Percentiles rank a stretch among this genome's conserved stretches.
These are phyloP conservation scores for Picea sitchensis DNA, from an alignment of 75 land plant genomes.

Conservation along the genomic window DNA sequence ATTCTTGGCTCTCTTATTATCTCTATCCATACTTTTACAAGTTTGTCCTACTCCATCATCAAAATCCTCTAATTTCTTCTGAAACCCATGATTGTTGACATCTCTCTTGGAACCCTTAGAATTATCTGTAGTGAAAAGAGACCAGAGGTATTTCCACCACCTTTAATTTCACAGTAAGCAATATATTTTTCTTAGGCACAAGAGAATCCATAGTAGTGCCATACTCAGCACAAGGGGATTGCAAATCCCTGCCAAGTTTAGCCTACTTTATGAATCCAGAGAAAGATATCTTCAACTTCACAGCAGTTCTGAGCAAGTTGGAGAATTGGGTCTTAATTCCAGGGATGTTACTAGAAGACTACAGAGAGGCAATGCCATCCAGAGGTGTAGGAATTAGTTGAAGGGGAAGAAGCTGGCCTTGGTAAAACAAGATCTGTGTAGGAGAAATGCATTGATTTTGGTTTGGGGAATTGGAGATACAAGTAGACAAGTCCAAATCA, in stretches of 20 bases:
- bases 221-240: background rate
- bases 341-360: no score
- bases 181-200: constrained; percentile 18
- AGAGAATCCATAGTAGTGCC: background rate
- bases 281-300: constrained; percentile 44
- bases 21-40: background rate
- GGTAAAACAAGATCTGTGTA: constrained; percentile 40
- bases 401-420: constrained; percentile 39
- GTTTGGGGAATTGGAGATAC: constrained; percentile 10
- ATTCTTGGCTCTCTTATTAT: constrained; percentile 31
- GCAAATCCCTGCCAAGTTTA: constrained; percentile 12
- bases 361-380: no score
- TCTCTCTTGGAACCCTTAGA: constrained; percentile 11
- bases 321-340: constrained; percentile 23
- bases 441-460: constrained; percentile 22
- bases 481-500: constrained; percentile 27
- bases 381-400: constrained; percentile 7
- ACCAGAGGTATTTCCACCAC: constrained; percentile 52
- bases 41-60: background rate
- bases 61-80: constrained; percentile 5
- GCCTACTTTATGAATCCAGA: constrained; percentile 34
- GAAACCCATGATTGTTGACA: background rate
- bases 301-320: constrained; percentile 35
- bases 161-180: constrained; percentile 53
- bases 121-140: constrained; percentile 45